Conservation (phyloP, 2,329 filamentous ascomycete genomes). For the Stagonosporopsis vannaccii region DNA sequence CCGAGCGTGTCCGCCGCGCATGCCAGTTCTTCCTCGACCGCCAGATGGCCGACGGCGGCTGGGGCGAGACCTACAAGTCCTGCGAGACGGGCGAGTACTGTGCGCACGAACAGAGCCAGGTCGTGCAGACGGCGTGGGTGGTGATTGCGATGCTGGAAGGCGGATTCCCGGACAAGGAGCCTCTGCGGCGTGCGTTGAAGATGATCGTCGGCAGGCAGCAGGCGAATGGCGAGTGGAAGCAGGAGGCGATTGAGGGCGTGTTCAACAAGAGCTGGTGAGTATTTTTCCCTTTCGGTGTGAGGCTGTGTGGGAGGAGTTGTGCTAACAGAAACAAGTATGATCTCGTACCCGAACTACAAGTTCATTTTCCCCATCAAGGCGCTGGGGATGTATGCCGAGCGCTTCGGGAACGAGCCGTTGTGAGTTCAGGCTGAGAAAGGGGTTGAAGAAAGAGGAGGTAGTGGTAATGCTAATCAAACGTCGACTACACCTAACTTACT, state of each 20-base stretch:
- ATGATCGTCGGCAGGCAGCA: slow-evolving; percentile 88
- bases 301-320: not conserved
- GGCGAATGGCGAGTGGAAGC: slow-evolving; percentile 89
- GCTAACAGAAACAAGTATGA: slow-evolving; percentile 72
- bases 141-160: slow-evolving; percentile 83
- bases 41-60: slow-evolving; percentile 89
- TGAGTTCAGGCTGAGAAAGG: not conserved
- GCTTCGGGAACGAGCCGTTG: slow-evolving; percentile 37
- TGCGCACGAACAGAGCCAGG: slow-evolving; percentile 81
- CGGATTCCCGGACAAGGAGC: slow-evolving; percentile 76
- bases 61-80: slow-evolving; percentile 92
- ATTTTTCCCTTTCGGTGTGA: not conserved
- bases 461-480: too few species aligned
- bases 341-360: slow-evolving; percentile 99
- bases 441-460: too few species aligned
- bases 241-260: slow-evolving; percentile 95
- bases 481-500: too few species aligned
- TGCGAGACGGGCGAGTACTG: slow-evolving; percentile 79
- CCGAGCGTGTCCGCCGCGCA: slow-evolving; percentile 72
- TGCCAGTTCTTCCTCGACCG: slow-evolving; percentile 87
- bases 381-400: slow-evolving; percentile 79
- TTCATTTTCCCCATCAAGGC: slow-evolving; percentile 95
- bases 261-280: slow-evolving; percentile 95
- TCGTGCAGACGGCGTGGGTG: slow-evolving; percentile 95
- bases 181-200: slow-evolving; percentile 75